These are phyloP conservation scores for Phytophthora ramorum DNA, from an alignment of 352 stramenopile genomes.

Conservation along the genomic window DNA sequence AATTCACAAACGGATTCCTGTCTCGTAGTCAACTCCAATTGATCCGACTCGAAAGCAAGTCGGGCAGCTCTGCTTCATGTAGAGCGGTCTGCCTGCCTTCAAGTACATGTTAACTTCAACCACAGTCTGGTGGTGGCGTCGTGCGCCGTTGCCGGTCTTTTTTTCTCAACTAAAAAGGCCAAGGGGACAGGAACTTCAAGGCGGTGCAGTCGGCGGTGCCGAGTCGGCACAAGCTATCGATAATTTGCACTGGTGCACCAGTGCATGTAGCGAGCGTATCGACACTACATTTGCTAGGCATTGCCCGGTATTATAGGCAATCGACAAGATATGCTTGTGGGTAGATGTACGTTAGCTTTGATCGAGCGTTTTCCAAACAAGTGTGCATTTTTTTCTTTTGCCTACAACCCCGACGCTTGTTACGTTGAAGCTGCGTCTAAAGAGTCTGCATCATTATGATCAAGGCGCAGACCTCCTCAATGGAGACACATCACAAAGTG, in stretches of 20 bases:
- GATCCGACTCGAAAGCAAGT: background rate
- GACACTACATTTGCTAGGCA: too few relatives aligned
- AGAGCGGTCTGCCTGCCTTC: slow-evolving; percentile 1
- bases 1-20: background rate
- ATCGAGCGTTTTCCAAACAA: too few relatives aligned
- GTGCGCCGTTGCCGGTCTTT: slow-evolving; percentile 1
- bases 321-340: too few relatives aligned
- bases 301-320: too few relatives aligned
- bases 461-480: too few relatives aligned
- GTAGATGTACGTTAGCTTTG: too few relatives aligned
- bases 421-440: background rate
- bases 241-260: too few relatives aligned
- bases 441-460: background rate
- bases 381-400: too few relatives aligned
- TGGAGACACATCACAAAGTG: background rate
- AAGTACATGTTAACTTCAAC: slow-evolving; percentile 35
- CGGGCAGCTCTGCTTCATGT: background rate
- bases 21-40: slow-evolving; percentile 4
- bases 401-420: too few relatives aligned
- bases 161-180: slow-evolving; percentile 23
- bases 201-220: background rate
- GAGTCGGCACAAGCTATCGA: background rate
- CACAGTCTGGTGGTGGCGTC: slow-evolving; percentile 13
- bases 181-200: slow-evolving; percentile 19
- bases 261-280: too few relatives aligned